phyloP scores from a whole-genome alignment of 2,329 filamentous ascomycete genomes.

The Fusarium drepaniforme region DNA sequence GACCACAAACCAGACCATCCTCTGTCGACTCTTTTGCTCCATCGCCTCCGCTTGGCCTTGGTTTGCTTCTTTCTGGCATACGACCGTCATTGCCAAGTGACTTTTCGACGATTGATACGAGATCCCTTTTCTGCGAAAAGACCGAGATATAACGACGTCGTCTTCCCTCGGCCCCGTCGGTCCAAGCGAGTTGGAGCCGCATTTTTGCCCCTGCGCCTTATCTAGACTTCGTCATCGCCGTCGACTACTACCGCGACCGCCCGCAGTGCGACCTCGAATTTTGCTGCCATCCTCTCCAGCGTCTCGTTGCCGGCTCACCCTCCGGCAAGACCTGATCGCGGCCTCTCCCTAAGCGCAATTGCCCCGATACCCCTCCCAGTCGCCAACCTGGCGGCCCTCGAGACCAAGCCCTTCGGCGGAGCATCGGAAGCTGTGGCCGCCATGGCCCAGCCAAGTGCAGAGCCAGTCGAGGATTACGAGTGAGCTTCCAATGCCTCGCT shows the following conservation, averaged over 20 bases:
- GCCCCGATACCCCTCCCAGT: constrained; percentile 38
- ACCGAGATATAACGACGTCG: constrained; percentile 13
- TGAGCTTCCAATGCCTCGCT: constrained; percentile 52
- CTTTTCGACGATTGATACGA: not conserved
- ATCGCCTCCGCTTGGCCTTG: constrained; percentile 30
- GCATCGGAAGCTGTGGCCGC: constrained; percentile 75
- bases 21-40: constrained; percentile 35
- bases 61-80: constrained; percentile 22
- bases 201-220: constrained; percentile 34
- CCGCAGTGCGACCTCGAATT: constrained; percentile 15
- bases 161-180: constrained; percentile 24
- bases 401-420: constrained; percentile 71
- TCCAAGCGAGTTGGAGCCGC: constrained; percentile 30
- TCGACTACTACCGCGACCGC: constrained; percentile 19
- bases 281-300: not conserved
- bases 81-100: not conserved
- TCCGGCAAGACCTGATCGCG: constrained; percentile 18
- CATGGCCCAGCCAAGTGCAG: constrained; percentile 77
- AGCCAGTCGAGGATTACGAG: constrained; percentile 75
- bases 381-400: constrained; percentile 73
- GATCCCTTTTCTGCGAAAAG: not conserved
- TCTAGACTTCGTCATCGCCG: constrained; percentile 39
- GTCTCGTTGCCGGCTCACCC: constrained; percentile 15
- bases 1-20: constrained; percentile 18
- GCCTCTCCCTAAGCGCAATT: constrained; percentile 28